Conservation (phyloP, 805 yeast species). For the Yarrowia sp. region DNA sequence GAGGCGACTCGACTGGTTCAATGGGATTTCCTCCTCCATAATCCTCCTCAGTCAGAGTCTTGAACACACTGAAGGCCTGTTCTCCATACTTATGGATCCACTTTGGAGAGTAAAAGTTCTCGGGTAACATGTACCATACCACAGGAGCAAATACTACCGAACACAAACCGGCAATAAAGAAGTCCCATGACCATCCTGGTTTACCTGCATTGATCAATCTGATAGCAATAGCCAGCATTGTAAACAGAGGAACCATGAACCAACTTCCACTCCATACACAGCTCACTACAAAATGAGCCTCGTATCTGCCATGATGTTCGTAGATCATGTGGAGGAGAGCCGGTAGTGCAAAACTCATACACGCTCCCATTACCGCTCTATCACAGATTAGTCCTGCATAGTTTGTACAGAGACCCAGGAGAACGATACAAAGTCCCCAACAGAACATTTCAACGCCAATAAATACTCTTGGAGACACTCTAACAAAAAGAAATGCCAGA, state of each 20-base stretch:
- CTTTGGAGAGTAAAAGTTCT: constrained; percentile 1
- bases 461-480: background rate
- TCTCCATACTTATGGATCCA: constrained; percentile 3
- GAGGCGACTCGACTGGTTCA: background rate
- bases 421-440: constrained; percentile 5
- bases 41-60: background rate
- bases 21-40: constrained; percentile 5
- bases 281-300: background rate
- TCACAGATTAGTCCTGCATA: background rate
- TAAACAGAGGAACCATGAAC: constrained; percentile 9
- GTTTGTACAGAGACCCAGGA: constrained; percentile 7
- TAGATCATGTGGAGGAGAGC: background rate
- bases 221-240: constrained; percentile 5
- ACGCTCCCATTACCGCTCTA: constrained; percentile 2
- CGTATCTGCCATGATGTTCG: constrained; percentile 11
- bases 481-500: background rate
- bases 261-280: background rate
- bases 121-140: background rate
- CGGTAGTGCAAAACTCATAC: constrained; percentile 2
- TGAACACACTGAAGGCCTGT: background rate
- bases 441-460: constrained; percentile 2
- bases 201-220: background rate
- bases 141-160: background rate
- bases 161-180: background rate
- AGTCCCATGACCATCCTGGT: constrained; percentile 11